Evolutionary conservation across 768 basidiomycete species (phyloP).

Genomic region (Kwoniella dendrophila): DNA sequence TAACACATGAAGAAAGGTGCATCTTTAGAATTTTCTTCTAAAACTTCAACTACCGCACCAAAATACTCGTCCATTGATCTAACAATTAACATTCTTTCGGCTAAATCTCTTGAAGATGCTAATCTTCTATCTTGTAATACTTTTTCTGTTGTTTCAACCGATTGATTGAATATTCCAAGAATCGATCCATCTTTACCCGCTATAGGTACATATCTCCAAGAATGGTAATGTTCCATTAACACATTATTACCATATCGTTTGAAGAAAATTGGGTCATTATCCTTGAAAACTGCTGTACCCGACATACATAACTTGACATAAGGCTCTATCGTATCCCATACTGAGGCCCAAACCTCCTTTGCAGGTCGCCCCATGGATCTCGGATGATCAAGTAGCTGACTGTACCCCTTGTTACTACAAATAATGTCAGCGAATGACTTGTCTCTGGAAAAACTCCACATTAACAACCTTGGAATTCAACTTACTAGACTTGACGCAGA

Average conservation of each 20-base stretch:
- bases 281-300: slow-evolving; percentile 30
- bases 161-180: slow-evolving; percentile 44
- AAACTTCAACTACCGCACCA: slow-evolving; percentile 27
- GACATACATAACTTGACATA: slow-evolving; percentile 9
- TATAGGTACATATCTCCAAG: slow-evolving; percentile 47
- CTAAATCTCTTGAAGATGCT: slow-evolving; percentile 33
- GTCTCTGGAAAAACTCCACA: too few species aligned
- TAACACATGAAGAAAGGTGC: slow-evolving; percentile 45
- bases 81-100: slow-evolving; percentile 37
- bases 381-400: slow-evolving; percentile 38
- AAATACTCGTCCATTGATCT: slow-evolving; percentile 38
- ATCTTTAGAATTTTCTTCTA: slow-evolving; percentile 42
- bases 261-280: slow-evolving; percentile 37
- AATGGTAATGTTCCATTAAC: slow-evolving; percentile 38
- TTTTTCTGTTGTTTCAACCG: slow-evolving; percentile 35
- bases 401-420: slow-evolving; percentile 38
- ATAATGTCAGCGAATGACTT: too few species aligned
- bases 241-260: slow-evolving; percentile 25
- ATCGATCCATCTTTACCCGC: slow-evolving; percentile 27
- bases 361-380: slow-evolving; percentile 33
- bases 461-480: background rate
- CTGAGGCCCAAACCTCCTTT: slow-evolving; percentile 31
- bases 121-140: slow-evolving; percentile 42
- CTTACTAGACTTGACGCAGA: slow-evolving; percentile 40
- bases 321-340: slow-evolving; percentile 38